Evolutionary conservation across 495 filamentous ascomycete genomes (phyloP).

Genomic region (Hypoxylon fuscum): DNA sequence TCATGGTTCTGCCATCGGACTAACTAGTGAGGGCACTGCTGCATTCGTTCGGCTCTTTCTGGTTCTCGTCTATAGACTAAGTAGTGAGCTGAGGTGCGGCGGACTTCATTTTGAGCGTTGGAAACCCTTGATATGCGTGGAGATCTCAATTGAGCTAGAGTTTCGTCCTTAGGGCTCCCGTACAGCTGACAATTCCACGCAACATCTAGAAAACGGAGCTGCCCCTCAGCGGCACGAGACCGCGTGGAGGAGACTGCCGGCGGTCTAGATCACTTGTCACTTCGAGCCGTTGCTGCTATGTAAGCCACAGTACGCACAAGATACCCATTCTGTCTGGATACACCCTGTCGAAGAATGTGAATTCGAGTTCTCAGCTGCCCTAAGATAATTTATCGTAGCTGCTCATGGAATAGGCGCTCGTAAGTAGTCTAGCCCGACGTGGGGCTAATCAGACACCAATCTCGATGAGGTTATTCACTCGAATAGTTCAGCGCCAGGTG

Average conservation of each 20-base stretch:
- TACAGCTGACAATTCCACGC: not conserved
- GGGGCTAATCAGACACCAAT: not conserved
- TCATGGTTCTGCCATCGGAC: not conserved
- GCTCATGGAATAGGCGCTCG: not conserved
- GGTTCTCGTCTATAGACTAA: not conserved
- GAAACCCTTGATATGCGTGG: not conserved
- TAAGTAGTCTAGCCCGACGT: not conserved
- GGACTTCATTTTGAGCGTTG: not conserved
- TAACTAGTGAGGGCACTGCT: not conserved
- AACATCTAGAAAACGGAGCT: not conserved
- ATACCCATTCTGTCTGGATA: not conserved
- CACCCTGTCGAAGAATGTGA: not conserved
- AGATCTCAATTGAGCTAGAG: not conserved
- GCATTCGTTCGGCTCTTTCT: not conserved
- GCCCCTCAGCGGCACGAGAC: not conserved
- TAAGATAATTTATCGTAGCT: not conserved
- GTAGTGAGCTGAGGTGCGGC: not conserved
- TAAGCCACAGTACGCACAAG: not conserved
- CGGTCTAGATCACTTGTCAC: not conserved
- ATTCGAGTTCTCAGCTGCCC: not conserved
- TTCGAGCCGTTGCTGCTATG: not conserved
- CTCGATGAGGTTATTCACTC: not conserved
- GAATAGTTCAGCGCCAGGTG: not conserved
- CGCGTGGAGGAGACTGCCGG: not conserved
- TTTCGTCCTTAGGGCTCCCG: not conserved